Base-by-base conservation (phyloP, 2,329 filamentous ascomycete species). In the Alternaria triticimaculans region DNA sequence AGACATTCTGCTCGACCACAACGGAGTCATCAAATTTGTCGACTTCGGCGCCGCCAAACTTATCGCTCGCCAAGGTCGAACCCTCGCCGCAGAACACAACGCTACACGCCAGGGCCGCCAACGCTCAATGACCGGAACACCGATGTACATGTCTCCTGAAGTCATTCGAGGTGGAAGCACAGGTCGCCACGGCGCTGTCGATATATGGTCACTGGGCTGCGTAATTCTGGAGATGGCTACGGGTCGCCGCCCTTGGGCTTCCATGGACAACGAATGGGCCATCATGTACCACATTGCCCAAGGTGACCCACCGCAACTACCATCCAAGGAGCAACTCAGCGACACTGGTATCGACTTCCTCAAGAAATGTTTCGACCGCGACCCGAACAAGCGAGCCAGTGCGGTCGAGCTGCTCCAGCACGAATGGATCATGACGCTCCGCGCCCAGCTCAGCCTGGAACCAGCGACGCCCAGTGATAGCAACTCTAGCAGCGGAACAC, bases 281-380 rank as follows among this genome's bases (percentile, higher is more conserved):
- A 98, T 99, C 83, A 99, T 99, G 96, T 99, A 97, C 86, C 98
- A 98, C 84, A 99, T 99, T 76, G 96, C 96, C 1, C 95, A 97
- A 78, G 96, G 96, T 68, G 97, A 97, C 73, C 92, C 94, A 53
- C 96, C 96, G 6, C 91, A 93, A 77, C 85, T 97, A 60, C 96
- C 96, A 2, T 86, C 88, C 1, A 79, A 84, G 1, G 95, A 98
- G 56, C 95, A 98, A 80, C 87, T 99, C 67, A 96, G 92, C 75
- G 87, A 90, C 0, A 82, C 88, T 60, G 96, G 96, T 21, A 89
- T 97, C 67, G 94, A 98, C 77, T 98, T 99, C 76, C 80, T 99
- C 69, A 88, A 88, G 72, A 89, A 88, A 68, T 98, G 95, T 83
- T 98, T 99, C 76, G 87, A 92, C 63, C 87, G 92, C 20, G 94